phyloP scores from a whole-genome alignment of 371 early-diverging fungal genomes.

The Actinomucor elegans region DNA sequence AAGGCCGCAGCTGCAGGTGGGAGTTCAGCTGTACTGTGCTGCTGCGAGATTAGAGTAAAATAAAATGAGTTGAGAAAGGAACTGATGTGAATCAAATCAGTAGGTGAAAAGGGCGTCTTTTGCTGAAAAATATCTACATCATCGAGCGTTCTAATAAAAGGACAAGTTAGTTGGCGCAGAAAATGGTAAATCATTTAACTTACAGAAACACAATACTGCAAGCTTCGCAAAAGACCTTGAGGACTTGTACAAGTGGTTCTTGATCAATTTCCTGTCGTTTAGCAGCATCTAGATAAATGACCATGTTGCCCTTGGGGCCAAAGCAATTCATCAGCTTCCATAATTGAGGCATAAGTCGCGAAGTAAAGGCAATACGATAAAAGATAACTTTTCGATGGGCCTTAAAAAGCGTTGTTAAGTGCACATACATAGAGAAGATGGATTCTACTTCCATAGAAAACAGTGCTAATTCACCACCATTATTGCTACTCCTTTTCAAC shows the following conservation, averaged over 20 bases:
- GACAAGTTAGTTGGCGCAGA: not conserved
- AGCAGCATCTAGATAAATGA: slow-evolving; percentile 58
- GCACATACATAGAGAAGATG: slow-evolving; percentile 54
- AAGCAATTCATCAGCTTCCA: slow-evolving; percentile 63
- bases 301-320: slow-evolving; percentile 59
- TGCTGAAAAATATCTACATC: slow-evolving; percentile 80
- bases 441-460: slow-evolving; percentile 54
- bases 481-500: not conserved
- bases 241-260: slow-evolving; percentile 60
- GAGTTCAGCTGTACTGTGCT: slow-evolving; percentile 20
- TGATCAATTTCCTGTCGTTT: slow-evolving; percentile 44
- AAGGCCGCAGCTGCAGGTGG: slow-evolving; percentile 40
- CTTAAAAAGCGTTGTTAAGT: slow-evolving; percentile 42
- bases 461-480: slow-evolving; percentile 16
- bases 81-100: slow-evolving; percentile 55
- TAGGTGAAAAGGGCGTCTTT: slow-evolving; percentile 54
- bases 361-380: slow-evolving; percentile 59
- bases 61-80: slow-evolving; percentile 68
- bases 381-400: slow-evolving; percentile 53
- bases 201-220: slow-evolving; percentile 58
- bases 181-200: too few species aligned
- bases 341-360: slow-evolving; percentile 56
- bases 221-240: slow-evolving; percentile 64
- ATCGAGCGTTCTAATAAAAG: slow-evolving; percentile 59
- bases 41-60: slow-evolving; percentile 53